Percentiles rank a stretch among this genome's conserved stretches.
These are phyloP conservation scores for Amanita exitialis DNA, from an alignment of 768 basidiomycete species.

Conservation along the genomic window DNA sequence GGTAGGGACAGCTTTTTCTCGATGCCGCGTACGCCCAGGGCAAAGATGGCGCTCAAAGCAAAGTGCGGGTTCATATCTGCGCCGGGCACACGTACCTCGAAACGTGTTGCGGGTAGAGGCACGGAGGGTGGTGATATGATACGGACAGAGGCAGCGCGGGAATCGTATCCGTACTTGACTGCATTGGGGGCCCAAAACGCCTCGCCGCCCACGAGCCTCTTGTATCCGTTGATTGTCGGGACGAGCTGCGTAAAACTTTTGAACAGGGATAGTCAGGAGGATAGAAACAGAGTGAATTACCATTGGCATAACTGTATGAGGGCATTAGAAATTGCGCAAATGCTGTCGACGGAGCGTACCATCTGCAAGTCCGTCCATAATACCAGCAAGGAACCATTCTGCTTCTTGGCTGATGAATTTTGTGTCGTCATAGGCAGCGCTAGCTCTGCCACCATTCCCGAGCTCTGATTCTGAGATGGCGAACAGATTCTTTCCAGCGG, in stretches of 20 bases:
- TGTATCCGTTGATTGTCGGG: slow-evolving; percentile 95
- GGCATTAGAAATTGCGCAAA: neutral
- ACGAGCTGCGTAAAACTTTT: slow-evolving; percentile 40
- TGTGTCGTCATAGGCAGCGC: slow-evolving; percentile 73
- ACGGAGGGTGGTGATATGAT: slow-evolving; percentile 89
- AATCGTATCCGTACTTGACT: slow-evolving; percentile 93
- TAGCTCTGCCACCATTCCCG: slow-evolving; percentile 46
- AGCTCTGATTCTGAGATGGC: slow-evolving; percentile 55
- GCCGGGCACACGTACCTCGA: slow-evolving; percentile 92
- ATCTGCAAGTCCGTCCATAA: slow-evolving; percentile 84
- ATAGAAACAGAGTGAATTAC: slow-evolving; percentile 25
- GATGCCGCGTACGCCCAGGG: slow-evolving; percentile 82
- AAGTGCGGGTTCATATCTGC: slow-evolving; percentile 97
- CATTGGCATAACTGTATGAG: slow-evolving; percentile 62
- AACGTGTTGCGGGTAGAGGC: slow-evolving; percentile 70
- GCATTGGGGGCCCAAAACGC: slow-evolving; percentile 93
- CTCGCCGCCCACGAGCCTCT: slow-evolving; percentile 89
- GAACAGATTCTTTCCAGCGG: slow-evolving; percentile 68
- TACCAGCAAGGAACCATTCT: slow-evolving; percentile 92
- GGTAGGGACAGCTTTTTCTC: slow-evolving; percentile 60
- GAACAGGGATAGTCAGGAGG: neutral
- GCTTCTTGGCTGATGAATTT: slow-evolving; percentile 74
- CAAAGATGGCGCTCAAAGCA: slow-evolving; percentile 79
- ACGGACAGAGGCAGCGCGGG: slow-evolving; percentile 83
- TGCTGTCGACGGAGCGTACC: slow-evolving; percentile 34